Conservation (phyloP, 1,284 basidiomycete species). For the Phlebopus sp. region DNA sequence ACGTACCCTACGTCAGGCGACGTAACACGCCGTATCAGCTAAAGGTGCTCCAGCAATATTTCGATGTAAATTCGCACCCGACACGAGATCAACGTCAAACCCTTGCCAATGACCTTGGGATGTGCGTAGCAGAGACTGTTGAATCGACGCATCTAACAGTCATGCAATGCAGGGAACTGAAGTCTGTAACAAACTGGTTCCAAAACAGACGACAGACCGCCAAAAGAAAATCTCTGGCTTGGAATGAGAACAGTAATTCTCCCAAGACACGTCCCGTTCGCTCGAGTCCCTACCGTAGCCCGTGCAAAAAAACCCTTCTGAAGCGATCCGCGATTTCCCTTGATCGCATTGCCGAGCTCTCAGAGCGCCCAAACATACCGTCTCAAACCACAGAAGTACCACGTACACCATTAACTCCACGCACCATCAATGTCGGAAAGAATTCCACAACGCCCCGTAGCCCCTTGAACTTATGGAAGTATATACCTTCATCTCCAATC, state of each 20-base stretch:
- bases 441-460: constrained; percentile 1
- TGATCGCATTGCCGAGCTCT: constrained; percentile 39
- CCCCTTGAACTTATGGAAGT: constrained; percentile 36
- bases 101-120: constrained; percentile 40
- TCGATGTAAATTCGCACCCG: constrained; percentile 41
- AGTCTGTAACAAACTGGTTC: constrained; percentile 36
- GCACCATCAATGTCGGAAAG: constrained; percentile 16
- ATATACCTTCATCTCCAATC: constrained; percentile 43
- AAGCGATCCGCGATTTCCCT: constrained; percentile 35
- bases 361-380: constrained; percentile 34
- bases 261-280: constrained; percentile 1
- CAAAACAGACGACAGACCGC: constrained; percentile 33
- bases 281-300: constrained; percentile 8
- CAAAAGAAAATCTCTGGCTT: constrained; percentile 20
- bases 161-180: constrained; percentile 28
- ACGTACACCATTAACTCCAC: constrained; percentile 33
- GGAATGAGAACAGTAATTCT: constrained; percentile 21
- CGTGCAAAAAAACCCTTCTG: constrained; percentile 13
- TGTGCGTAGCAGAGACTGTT: constrained; percentile 31
- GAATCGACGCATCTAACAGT: constrained; percentile 5
- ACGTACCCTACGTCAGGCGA: constrained; percentile 32
- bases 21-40: constrained; percentile 40
- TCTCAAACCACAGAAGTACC: constrained; percentile 9
- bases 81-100: constrained; percentile 41
- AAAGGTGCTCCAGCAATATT: constrained; percentile 37